Conservation (phyloP, 2,329 filamentous ascomycete genomes). For the Pseudogymnoascus sp. region DNA sequence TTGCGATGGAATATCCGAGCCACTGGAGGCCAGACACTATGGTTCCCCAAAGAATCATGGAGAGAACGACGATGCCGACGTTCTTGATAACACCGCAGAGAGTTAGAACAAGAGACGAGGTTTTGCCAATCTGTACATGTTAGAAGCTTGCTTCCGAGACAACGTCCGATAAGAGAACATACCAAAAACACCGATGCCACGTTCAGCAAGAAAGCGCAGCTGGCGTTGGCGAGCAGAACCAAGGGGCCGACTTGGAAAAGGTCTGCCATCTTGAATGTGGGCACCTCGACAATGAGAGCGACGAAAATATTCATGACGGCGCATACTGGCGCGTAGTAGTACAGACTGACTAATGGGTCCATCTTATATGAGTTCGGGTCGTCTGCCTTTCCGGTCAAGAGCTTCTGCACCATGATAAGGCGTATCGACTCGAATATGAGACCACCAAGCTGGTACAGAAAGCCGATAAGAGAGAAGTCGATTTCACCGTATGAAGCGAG, state of each 20-base stretch:
- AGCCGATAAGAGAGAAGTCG: conserved; percentile 56
- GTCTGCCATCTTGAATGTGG: conserved; percentile 56
- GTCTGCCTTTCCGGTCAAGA: conserved; percentile 46
- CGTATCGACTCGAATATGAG: conserved; percentile 75
- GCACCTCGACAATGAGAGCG: conserved; percentile 60
- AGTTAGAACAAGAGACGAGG: conserved; percentile 76
- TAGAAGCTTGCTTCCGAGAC: not conserved
- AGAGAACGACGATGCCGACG: conserved; percentile 3
- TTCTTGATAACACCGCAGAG: conserved; percentile 74
- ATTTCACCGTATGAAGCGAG: conserved; percentile 56
- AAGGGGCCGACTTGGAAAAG: conserved; percentile 53
- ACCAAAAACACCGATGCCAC: conserved; percentile 81
- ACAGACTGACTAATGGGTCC: conserved; percentile 80
- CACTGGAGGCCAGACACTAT: conserved; percentile 1
- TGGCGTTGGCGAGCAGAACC: conserved; percentile 64
- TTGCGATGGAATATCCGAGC: conserved; percentile 9
- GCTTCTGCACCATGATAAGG: conserved; percentile 75
- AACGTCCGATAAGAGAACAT: conserved; percentile 31
- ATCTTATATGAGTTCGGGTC: conserved; percentile 50
- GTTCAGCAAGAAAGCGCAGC: conserved; percentile 72
- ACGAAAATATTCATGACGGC: conserved; percentile 70
- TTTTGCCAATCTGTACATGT: conserved; percentile 66
- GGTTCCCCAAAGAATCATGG: conserved; percentile 6
- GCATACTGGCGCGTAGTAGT: conserved; percentile 84
- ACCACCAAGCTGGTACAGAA: conserved; percentile 63